phyloP scores from a whole-genome alignment of 768 basidiomycete genomes.

The Gelatoporia subvermispora region DNA sequence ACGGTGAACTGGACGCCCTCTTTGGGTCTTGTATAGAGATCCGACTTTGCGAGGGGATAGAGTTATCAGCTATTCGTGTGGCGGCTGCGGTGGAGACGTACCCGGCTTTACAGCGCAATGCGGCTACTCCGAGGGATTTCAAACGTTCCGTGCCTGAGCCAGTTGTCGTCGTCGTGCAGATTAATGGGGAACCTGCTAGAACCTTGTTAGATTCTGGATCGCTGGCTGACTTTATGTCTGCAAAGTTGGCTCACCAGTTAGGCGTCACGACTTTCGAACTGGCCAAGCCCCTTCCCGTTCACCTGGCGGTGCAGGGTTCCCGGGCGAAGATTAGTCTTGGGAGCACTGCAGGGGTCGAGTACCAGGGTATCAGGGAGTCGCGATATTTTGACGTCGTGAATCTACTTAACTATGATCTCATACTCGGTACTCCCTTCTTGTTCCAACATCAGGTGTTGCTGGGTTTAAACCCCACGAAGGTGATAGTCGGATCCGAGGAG shows the following conservation, averaged over 20 bases:
- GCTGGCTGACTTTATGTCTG: slow-evolving; percentile 16
- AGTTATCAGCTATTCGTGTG: slow-evolving; percentile 3
- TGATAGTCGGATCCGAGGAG: slow-evolving; percentile 9
- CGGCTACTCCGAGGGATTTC: background rate
- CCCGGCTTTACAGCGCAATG: slow-evolving; percentile 6
- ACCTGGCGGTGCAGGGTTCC: slow-evolving; percentile 39
- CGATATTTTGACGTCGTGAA: slow-evolving; percentile 17
- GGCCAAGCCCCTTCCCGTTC: slow-evolving; percentile 20
- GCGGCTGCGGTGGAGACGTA: slow-evolving; percentile 19
- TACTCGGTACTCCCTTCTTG: slow-evolving; percentile 23
- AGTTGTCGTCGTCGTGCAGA: background rate
- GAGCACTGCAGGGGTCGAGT: slow-evolving; percentile 6
- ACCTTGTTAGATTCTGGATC: slow-evolving; percentile 13
- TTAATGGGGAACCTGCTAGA: slow-evolving; percentile 6
- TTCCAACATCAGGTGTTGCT: slow-evolving; percentile 10
- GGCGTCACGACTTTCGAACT: slow-evolving; percentile 3
- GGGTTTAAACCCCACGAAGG: slow-evolving; percentile 15
- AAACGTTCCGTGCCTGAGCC: background rate
- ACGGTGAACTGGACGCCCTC: no score
- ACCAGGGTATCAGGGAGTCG: slow-evolving; percentile 11
- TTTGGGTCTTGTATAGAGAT: background rate
- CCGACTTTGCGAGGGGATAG: background rate
- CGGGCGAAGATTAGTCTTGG: slow-evolving; percentile 30
- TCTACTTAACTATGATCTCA: slow-evolving; percentile 16
- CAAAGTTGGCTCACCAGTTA: slow-evolving; percentile 13